Conservation (phyloP, 441 rosid species). For the Brassica hybrid region DNA sequence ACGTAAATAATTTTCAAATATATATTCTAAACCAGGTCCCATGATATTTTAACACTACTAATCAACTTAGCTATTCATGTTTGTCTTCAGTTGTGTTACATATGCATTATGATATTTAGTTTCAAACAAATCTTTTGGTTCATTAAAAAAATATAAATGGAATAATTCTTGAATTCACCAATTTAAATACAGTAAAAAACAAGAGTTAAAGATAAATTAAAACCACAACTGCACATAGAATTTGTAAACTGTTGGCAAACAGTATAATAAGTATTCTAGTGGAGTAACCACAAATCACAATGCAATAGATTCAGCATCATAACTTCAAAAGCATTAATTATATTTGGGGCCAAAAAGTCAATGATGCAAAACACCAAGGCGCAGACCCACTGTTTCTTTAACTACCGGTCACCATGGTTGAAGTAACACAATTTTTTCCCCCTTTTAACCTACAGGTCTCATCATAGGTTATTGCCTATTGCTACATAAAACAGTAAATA, state of each 20-base stretch:
- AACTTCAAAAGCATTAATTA: conserved; percentile 30
- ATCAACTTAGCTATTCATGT: not conserved
- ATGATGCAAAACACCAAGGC: conserved; percentile 15
- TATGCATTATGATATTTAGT: not conserved
- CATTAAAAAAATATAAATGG: not conserved
- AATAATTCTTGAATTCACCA: not conserved
- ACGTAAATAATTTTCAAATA: not conserved
- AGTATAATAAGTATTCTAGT: conserved; percentile 1
- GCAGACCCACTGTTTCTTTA: conserved; percentile 25
- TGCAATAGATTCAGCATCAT: conserved; percentile 30
- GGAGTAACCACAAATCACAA: conserved; percentile 13
- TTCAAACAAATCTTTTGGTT: too few relatives aligned
- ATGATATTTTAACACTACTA: not conserved
- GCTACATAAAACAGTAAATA: conserved; percentile 1
- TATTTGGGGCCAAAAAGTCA: conserved; percentile 26
- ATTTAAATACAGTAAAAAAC: not conserved
- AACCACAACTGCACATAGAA: conserved; percentile 12
- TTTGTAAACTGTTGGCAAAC: conserved; percentile 10
- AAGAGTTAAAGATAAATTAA: not conserved
- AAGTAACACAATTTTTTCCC: not conserved
- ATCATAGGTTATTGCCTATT: not conserved
- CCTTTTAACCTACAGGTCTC: not conserved
- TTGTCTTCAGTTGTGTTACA: not conserved
- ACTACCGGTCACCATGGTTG: conserved; percentile 13
- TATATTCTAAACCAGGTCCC: not conserved